A percentile compares a stretch with the other conserved stretches of the same genome.
Evolutionary conservation across 1,284 basidiomycete species (phyloP).

Genomic region (Ceratobasidium sp.): DNA sequence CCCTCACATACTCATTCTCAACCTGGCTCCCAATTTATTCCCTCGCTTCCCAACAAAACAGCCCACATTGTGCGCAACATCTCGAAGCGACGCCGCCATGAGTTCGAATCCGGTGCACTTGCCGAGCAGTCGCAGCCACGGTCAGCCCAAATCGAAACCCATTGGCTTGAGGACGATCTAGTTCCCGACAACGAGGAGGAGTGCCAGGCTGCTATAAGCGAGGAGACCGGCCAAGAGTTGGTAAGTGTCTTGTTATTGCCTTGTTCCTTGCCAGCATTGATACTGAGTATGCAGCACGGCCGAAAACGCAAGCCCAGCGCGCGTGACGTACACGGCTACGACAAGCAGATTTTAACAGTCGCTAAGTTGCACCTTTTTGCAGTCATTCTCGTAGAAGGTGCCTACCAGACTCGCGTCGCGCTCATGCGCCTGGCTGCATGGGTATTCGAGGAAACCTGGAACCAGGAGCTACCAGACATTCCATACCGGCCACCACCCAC

Average conservation of each 20-base stretch:
- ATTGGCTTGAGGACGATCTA: not conserved
- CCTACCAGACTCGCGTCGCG: not conserved
- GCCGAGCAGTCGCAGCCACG: not conserved
- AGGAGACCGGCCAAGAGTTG: not conserved
- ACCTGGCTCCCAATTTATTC: not conserved
- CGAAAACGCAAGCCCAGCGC: slow-evolving; percentile 8
- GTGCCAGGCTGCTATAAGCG: not conserved
- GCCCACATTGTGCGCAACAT: not conserved
- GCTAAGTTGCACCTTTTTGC: slow-evolving; percentile 10
- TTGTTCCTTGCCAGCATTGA: not conserved
- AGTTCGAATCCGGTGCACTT: not conserved
- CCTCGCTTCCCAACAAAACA: not conserved
- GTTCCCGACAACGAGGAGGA: not conserved
- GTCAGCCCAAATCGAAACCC: not conserved
- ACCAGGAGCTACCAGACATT: not conserved
- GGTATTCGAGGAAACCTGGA: not conserved
- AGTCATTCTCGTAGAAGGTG: not conserved
- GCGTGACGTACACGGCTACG: not conserved
- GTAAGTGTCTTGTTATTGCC: not conserved
- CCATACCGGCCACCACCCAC: not conserved
- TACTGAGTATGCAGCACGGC: not conserved
- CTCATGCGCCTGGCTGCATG: not conserved
- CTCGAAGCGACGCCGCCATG: too few species aligned
- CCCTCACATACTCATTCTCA: not conserved
- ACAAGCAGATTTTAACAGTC: not conserved